phyloP scores from a whole-genome alignment of 1,139 yeast species.

The Suhomyces guaymorum region DNA sequence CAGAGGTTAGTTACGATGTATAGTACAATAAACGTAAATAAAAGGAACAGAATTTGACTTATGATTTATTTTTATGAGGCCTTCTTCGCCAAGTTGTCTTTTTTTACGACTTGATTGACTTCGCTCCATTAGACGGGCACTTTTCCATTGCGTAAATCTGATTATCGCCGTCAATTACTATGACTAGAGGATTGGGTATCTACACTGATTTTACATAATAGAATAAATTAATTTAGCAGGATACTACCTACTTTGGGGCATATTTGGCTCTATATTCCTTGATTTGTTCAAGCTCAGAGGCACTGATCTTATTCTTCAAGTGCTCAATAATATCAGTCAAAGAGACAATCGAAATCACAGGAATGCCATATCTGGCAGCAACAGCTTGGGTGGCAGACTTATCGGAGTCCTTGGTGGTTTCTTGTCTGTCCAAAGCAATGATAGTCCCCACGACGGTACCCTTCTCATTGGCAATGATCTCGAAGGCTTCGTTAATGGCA shows the following conservation, averaged over 20 bases:
- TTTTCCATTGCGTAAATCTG: too few relatives aligned
- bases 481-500: slow-evolving; percentile 92
- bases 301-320: slow-evolving; percentile 54
- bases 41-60: background rate
- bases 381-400: slow-evolving; percentile 83
- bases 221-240: background rate
- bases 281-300: slow-evolving; percentile 55
- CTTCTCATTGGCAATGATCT: slow-evolving; percentile 65
- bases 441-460: slow-evolving; percentile 83
- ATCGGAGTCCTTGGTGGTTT: slow-evolving; percentile 67
- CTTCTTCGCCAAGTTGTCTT: too few relatives aligned
- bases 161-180: too few relatives aligned
- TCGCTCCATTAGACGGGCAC: too few relatives aligned
- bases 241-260: slow-evolving; percentile 35
- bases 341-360: slow-evolving; percentile 79
- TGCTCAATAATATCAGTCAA: slow-evolving; percentile 72
- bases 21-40: background rate
- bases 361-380: slow-evolving; percentile 68
- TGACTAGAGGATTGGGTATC: too few relatives aligned
- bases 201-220: too few relatives aligned
- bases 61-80: too few relatives aligned
- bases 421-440: slow-evolving; percentile 94
- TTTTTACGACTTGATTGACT: too few relatives aligned
- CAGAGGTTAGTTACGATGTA: slow-evolving; percentile 32
- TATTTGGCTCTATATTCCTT: slow-evolving; percentile 59